Evolutionary conservation across 2,329 filamentous ascomycete species (phyloP), one percentile per base, ranked within the genome.

Genomic region (Nectriaceae sp.): DNA sequence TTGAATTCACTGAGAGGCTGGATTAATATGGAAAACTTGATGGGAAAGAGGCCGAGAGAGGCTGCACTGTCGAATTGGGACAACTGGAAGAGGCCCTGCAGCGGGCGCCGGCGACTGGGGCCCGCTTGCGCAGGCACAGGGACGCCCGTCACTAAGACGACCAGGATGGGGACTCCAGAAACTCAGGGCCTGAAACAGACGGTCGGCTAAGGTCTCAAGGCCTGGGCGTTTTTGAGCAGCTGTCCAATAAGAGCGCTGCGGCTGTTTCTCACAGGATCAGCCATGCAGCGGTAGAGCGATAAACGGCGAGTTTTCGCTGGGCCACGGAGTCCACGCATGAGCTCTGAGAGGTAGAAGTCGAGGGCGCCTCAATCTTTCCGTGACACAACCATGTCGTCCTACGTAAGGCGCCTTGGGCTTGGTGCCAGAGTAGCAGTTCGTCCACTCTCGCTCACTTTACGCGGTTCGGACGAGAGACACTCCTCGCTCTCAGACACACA

Each of bases 291-390:
- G 26, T n/a, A n/a, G n/a, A n/a, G n/a, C n/a, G n/a, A n/a, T n/a
- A n/a, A n/a, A n/a, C n/a, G n/a, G n/a, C n/a, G n/a, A n/a, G n/a
- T n/a, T n/a, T n/a, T n/a, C n/a, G n/a, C n/a, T n/a, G n/a, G n/a
- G n/a, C n/a, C n/a, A n/a, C n/a, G n/a, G n/a, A n/a, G n/a, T n/a
- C n/a, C n/a, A n/a, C n/a, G n/a, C n/a, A n/a, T n/a, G n/a, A n/a
- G n/a, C n/a, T n/a, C n/a, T n/a, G n/a, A n/a, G n/a, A n/a, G n/a
- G n/a, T n/a, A n/a, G n/a, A n/a, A n/a, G n/a, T n/a, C 6, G 24
- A 29, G 52, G 40, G 33, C 47, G 44, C 52, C 49, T 52, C 46
- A 53, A 50, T 60, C 38, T 49, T 44, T 54, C 49, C 47, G 52
- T 42, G 46, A 57, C 55, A 46, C 44, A 35, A 31, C 44, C 52